phyloP scores from a whole-genome alignment of 768 basidiomycete genomes.

The Panellus pusillus region DNA sequence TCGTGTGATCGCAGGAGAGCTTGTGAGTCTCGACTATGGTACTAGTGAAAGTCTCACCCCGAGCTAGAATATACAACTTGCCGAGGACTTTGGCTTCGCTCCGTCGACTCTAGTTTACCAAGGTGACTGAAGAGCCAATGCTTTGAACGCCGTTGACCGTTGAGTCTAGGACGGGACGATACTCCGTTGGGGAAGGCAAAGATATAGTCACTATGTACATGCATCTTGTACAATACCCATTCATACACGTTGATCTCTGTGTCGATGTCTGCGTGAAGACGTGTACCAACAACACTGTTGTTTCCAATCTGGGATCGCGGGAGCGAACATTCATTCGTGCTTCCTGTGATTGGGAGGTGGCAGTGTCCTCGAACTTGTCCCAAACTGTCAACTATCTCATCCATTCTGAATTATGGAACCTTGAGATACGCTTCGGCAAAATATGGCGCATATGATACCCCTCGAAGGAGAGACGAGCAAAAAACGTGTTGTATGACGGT shows the following conservation, averaged over 20 bases:
- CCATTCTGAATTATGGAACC: constrained; percentile 1
- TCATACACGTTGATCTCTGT: constrained; percentile 7
- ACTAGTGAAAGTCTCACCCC: constrained; percentile 12
- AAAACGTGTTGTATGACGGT: constrained; percentile 79
- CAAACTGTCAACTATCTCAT: constrained; percentile 11
- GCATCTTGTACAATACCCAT: neutral
- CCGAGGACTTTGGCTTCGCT: constrained; percentile 82
- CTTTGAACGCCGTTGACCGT: constrained; percentile 13
- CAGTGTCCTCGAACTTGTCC: neutral
- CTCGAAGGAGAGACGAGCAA: constrained; percentile 73
- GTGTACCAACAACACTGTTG: too few species aligned
- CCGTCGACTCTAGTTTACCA: constrained; percentile 81
- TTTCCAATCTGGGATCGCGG: too few species aligned
- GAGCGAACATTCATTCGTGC: too few species aligned
- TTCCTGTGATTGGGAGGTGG: neutral
- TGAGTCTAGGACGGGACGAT: constrained; percentile 44
- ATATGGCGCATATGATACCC: constrained; percentile 46
- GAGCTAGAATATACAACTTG: constrained; percentile 60
- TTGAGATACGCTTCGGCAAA: constrained; percentile 5
- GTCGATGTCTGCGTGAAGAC: neutral
- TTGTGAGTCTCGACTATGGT: constrained; percentile 46
- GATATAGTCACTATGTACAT: constrained; percentile 35
- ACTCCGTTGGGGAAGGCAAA: constrained; percentile 66
- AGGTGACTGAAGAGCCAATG: constrained; percentile 37
- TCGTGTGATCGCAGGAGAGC: constrained; percentile 80